phyloP scores from a whole-genome alignment of 2,329 filamentous ascomycete genomes.

The Exophiala mesophila region DNA sequence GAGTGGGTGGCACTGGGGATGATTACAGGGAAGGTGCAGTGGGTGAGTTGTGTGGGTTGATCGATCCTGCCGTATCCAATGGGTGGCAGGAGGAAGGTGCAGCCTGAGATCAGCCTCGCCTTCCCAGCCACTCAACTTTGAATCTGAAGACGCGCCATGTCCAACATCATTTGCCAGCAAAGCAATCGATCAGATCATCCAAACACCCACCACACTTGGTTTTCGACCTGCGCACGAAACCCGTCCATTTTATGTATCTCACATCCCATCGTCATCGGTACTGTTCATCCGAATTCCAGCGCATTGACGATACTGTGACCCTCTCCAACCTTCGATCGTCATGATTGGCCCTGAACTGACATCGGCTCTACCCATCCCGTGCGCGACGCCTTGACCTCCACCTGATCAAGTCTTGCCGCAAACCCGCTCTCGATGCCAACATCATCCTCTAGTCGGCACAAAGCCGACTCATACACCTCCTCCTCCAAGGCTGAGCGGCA shows the following conservation, averaged over 20 bases:
- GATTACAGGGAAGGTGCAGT: too few relatives aligned
- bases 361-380: not conserved
- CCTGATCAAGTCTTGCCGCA: constrained; percentile 11
- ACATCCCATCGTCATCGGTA: not conserved
- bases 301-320: not conserved
- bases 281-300: too few relatives aligned
- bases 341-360: not conserved
- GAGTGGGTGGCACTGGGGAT: too few relatives aligned
- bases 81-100: too few relatives aligned
- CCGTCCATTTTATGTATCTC: not conserved
- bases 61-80: too few relatives aligned
- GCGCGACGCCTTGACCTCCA: constrained; percentile 12
- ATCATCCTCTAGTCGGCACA: constrained; percentile 23
- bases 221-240: not conserved
- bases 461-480: constrained; percentile 19
- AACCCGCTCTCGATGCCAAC: constrained; percentile 19
- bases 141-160: not conserved
- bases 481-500: constrained; percentile 19
- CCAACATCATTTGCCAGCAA: constrained; percentile 3
- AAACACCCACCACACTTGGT: not conserved
- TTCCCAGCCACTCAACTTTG: not conserved
- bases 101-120: too few relatives aligned
- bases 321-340: not conserved
- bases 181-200: not conserved
- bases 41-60: too few relatives aligned